phyloP scores from a whole-genome alignment of 2,329 filamentous ascomycete genomes.

The Scytalidium sp. region DNA sequence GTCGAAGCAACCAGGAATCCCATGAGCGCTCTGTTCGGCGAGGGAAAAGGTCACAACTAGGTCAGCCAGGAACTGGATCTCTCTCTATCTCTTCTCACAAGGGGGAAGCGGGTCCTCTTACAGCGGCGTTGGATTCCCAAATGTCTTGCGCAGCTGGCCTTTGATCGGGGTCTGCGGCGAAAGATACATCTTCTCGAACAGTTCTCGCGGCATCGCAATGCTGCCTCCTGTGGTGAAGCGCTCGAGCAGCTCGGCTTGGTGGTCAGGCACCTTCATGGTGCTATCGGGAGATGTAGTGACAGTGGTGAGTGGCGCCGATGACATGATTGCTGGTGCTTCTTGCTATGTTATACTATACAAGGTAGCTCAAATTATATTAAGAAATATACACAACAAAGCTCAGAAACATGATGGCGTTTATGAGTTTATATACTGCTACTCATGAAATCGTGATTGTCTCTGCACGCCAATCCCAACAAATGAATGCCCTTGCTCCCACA shows the following conservation, averaged over 20 bases:
- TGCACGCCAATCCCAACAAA: too few species aligned
- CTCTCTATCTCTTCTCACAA: too few species aligned
- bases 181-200: constrained; percentile 60
- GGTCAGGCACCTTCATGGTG: neutral
- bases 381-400: too few species aligned
- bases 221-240: constrained; percentile 29
- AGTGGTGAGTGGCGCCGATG: neutral
- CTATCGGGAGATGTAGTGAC: neutral
- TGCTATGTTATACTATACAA: too few species aligned
- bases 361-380: too few species aligned
- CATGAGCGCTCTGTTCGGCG: constrained; percentile 38
- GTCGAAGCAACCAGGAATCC: constrained; percentile 54
- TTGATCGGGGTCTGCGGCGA: constrained; percentile 46
- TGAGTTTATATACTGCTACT: too few species aligned
- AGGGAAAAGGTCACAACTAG: too few species aligned
- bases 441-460: too few species aligned
- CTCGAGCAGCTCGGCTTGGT: neutral
- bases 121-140: constrained; percentile 59
- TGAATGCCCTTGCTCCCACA: too few species aligned
- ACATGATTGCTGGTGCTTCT: too few species aligned
- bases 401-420: too few species aligned
- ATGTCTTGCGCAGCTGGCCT: constrained; percentile 48
- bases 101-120: too few species aligned
- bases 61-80: neutral
- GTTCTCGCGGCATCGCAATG: constrained; percentile 49